phyloP scores from a whole-genome alignment of 163 green algal species.

The Smithsoniella earleae region DNA sequence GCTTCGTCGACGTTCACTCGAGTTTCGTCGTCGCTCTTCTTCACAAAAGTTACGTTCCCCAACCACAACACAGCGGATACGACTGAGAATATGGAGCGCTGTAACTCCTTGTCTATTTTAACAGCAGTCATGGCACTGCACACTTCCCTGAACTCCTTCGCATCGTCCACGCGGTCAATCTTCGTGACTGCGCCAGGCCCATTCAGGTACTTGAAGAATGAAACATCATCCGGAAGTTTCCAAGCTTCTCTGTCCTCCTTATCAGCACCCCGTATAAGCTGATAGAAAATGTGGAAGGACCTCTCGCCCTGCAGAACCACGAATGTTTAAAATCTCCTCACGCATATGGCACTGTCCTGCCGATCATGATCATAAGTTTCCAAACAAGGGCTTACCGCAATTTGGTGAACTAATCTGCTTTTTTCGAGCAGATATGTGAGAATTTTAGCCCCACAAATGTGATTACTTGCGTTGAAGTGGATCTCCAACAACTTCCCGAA shows the following conservation, averaged over 20 bases:
- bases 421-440: conserved; percentile 94
- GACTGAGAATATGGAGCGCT: conserved; percentile 47
- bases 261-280: conserved; percentile 61
- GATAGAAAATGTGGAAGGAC: conserved; percentile 94
- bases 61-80: conserved; percentile 72
- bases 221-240: conserved; percentile 43
- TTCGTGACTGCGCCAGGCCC: conserved; percentile 28
- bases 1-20: conserved; percentile 42
- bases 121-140: conserved; percentile 58
- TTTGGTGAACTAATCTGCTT: conserved; percentile 41
- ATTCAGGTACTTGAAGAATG: conserved; percentile 63
- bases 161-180: conserved; percentile 70
- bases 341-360: no score
- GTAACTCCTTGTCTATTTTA: conserved; percentile 45
- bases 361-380: no score
- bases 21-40: conserved; percentile 43
- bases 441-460: conserved; percentile 77
- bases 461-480: conserved; percentile 57
- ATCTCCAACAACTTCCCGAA: conserved; percentile 87
- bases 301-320: conserved; percentile 54
- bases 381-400: no score
- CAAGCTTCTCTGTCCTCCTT: conserved; percentile 41
- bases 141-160: conserved; percentile 53
- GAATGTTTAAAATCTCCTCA: no score
- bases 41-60: conserved; percentile 72